Percentiles rank a stretch among this genome's conserved stretches.
Conservation (phyloP, 2,329 filamentous ascomycete species). For the Diaporthe amygdali region DNA sequence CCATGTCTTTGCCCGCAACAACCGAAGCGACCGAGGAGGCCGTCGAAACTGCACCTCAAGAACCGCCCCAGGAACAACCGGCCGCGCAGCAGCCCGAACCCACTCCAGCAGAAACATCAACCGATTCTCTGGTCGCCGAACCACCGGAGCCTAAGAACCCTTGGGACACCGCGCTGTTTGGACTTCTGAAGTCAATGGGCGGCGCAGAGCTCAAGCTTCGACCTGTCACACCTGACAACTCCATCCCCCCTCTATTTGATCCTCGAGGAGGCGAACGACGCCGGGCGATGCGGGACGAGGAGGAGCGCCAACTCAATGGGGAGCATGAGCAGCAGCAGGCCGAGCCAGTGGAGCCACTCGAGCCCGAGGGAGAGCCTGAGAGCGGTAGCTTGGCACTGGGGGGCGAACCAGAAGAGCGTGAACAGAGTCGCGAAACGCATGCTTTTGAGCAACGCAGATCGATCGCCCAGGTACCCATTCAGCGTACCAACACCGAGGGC, state of each 20-base stretch:
- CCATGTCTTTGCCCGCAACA: constrained; percentile 59
- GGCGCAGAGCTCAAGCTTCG: constrained; percentile 20
- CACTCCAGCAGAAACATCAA: constrained; percentile 29
- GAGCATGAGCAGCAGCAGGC: constrained; percentile 52
- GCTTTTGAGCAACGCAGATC: constrained; percentile 64
- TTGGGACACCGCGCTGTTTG: constrained; percentile 20
- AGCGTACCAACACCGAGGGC: constrained; percentile 62
- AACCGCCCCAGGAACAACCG: constrained; percentile 34
- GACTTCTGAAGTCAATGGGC: constrained; percentile 27
- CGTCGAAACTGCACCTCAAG: constrained; percentile 38
- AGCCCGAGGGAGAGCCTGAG: constrained; percentile 76
- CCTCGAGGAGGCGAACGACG: constrained; percentile 81
- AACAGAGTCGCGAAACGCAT: constrained; percentile 56
- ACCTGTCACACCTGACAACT: constrained; percentile 15
- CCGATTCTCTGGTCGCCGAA: neutral
- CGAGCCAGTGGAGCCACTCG: constrained; percentile 32
- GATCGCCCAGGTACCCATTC: constrained; percentile 78
- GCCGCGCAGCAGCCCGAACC: constrained; percentile 36
- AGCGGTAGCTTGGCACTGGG: constrained; percentile 86
- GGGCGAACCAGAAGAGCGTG: constrained; percentile 87
- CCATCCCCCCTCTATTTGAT: constrained; percentile 78
- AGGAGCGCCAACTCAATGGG: constrained; percentile 55
- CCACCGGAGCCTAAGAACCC: constrained; percentile 5
- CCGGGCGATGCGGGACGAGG: constrained; percentile 76
- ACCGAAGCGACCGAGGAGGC: constrained; percentile 55